Base-by-base conservation (phyloP, 192 early-diverging fungal genomes). In the Bifiguratus adelaidae region DNA sequence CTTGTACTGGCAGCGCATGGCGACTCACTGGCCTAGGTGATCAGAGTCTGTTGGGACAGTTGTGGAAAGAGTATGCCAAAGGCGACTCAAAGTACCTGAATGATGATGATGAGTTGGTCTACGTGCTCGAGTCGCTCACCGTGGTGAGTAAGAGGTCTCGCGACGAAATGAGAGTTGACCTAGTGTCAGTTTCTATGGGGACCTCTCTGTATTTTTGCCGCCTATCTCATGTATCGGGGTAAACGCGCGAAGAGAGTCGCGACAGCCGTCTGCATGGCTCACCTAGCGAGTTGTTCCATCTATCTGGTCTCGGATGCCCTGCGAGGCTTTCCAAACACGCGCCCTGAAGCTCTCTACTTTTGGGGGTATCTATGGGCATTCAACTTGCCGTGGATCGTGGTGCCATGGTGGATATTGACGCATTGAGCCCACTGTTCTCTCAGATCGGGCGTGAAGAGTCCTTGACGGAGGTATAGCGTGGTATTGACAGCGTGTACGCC, bases 61-160 rank as follows among this genome's bases (percentile, higher is more conserved):
- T 89, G 47, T 97, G 88, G 88, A 91, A 90, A 70, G 91, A 97
- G 64, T 97, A 97, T 65, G 57, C 88, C 1, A 67, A 79, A 48
- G 76, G 78, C 28, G 93, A 97, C 61, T 92, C 89, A 16, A 66
- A 91, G 28, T 97, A 97, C 60, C 65, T 94, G 73, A n/a, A n/a
- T 33, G 71, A 74, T 21, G 73, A 70, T 36, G 93, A 97, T 44
- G 68, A 82, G 6, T 85, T 91, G 48, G 82, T 92, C 2, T 57
- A 85, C 19, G 73, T 83, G 50, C 83, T 94, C 77, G 93, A 97
- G 68, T 69, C 71, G 15, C 81, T 93, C 40, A 97, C 93, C 20
- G 83, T 83, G 24, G 82, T 92, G 80, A 74, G 73, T 73, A 61
- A 42, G 29, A 18, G 11, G n/a, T n/a, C n/a, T n/a, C n/a, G n/a